Evolutionary conservation across 805 yeast species (phyloP).

Genomic region (Scheffersomyces coipomensis): DNA sequence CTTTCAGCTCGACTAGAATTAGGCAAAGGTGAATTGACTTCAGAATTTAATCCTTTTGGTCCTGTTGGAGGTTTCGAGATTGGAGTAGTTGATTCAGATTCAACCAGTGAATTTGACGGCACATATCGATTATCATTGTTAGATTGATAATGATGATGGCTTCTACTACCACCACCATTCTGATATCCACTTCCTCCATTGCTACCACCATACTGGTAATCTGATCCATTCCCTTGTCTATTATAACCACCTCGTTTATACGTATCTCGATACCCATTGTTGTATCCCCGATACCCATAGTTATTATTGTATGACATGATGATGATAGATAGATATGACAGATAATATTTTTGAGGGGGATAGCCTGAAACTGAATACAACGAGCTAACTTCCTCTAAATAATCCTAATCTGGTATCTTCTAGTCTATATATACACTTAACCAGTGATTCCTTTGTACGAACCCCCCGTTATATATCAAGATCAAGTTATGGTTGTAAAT

Average conservation of each 20-base stretch:
- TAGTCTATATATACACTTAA: no score
- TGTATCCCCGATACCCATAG: slow-evolving; percentile 5
- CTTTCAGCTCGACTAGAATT: slow-evolving; percentile 1
- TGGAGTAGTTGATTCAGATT: neutral
- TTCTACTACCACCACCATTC: neutral
- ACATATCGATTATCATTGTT: neutral
- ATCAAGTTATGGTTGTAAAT: no score
- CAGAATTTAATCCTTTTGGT: neutral
- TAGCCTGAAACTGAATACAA: no score
- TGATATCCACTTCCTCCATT: neutral
- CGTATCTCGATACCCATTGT: slow-evolving; percentile 2
- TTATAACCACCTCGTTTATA: neutral
- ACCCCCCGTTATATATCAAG: no score
- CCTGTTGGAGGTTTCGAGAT: neutral
- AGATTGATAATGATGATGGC: neutral
- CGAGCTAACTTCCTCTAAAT: no score
- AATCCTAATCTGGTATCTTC: no score
- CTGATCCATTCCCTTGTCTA: neutral
- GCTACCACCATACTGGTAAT: no score
- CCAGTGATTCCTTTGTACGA: no score
- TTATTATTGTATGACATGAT: slow-evolving; percentile 3
- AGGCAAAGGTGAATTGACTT: neutral
- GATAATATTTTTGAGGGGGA: no score
- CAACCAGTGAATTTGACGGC: neutral
- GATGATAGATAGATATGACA: no score